These are phyloP conservation scores for Microsporum canis DNA, from an alignment of 2,329 filamentous ascomycete genomes.

Conservation along the genomic window DNA sequence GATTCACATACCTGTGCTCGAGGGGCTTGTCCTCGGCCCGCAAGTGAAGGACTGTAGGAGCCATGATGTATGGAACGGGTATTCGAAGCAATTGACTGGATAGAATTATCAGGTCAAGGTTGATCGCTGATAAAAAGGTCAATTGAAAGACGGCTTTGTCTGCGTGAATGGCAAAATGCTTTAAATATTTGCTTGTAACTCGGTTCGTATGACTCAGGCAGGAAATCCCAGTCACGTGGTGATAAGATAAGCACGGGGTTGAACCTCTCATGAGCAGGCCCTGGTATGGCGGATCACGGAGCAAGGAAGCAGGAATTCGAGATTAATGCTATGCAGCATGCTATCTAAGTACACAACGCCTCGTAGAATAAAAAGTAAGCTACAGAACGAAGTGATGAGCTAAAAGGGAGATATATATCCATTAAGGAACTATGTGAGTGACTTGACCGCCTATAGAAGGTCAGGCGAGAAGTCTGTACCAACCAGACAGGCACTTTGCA, in stretches of 20 bases:
- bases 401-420: background rate
- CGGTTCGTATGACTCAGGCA: background rate
- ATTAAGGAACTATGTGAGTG: background rate
- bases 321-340: background rate
- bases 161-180: background rate
- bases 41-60: slow-evolving; percentile 13
- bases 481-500: no score
- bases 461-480: no score
- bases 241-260: background rate
- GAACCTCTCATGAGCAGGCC: background rate
- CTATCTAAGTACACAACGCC: background rate
- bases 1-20: slow-evolving; percentile 14
- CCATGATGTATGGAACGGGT: background rate
- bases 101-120: background rate
- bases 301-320: background rate
- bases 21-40: slow-evolving; percentile 18
- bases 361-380: background rate
- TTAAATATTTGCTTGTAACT: background rate
- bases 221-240: background rate
- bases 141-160: background rate
- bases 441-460: no score
- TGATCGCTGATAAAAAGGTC: background rate
- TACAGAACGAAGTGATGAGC: background rate
- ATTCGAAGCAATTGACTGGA: background rate
- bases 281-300: background rate